phyloP scores from a whole-genome alignment of 2,329 filamentous ascomycete species.

The Ophiostoma novo-ulmi region DNA sequence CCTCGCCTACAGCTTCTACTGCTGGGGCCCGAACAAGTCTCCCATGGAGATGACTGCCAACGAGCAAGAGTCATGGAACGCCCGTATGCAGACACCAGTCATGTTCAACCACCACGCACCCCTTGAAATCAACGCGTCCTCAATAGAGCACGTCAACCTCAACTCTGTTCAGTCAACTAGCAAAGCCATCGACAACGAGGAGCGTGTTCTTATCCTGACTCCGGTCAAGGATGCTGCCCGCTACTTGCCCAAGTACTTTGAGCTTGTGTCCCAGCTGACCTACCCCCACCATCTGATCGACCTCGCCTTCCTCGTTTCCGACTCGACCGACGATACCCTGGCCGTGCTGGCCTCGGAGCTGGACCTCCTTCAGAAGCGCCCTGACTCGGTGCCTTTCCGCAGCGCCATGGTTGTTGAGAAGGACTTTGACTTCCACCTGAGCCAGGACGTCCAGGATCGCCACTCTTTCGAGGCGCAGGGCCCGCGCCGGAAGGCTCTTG shows the following conservation, averaged over 20 bases:
- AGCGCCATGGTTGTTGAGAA: slow-evolving; percentile 85
- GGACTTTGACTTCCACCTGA: slow-evolving; percentile 72
- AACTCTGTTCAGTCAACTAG: slow-evolving; percentile 78
- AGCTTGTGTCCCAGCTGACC: slow-evolving; percentile 80
- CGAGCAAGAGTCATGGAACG: slow-evolving; percentile 84
- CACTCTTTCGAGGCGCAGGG: slow-evolving; percentile 85
- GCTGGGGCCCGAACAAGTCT: slow-evolving; percentile 91
- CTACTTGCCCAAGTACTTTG: slow-evolving; percentile 85
- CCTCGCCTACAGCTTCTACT: slow-evolving; percentile 71
- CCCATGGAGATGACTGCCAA: slow-evolving; percentile 93
- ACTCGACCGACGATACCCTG: slow-evolving; percentile 85
- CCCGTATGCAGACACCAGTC: slow-evolving; percentile 84
- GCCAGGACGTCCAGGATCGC: slow-evolving; percentile 74
- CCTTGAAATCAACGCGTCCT: slow-evolving; percentile 73
- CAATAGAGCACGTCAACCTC: slow-evolving; percentile 75
- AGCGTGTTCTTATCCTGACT: slow-evolving; percentile 86
- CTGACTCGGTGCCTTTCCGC: slow-evolving; percentile 76
- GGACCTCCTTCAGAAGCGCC: slow-evolving; percentile 76
- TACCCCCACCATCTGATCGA: slow-evolving; percentile 96
- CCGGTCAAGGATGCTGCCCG: slow-evolving; percentile 83
- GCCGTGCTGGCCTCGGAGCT: slow-evolving; percentile 81
- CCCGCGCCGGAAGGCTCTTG: slow-evolving; percentile 85
- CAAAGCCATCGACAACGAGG: slow-evolving; percentile 72
- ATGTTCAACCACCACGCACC: slow-evolving; percentile 94
- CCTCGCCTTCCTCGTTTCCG: slow-evolving; percentile 87